phyloP scores from a whole-genome alignment of 2,329 filamentous ascomycete genomes.

The Fusarium keratoplasticum region DNA sequence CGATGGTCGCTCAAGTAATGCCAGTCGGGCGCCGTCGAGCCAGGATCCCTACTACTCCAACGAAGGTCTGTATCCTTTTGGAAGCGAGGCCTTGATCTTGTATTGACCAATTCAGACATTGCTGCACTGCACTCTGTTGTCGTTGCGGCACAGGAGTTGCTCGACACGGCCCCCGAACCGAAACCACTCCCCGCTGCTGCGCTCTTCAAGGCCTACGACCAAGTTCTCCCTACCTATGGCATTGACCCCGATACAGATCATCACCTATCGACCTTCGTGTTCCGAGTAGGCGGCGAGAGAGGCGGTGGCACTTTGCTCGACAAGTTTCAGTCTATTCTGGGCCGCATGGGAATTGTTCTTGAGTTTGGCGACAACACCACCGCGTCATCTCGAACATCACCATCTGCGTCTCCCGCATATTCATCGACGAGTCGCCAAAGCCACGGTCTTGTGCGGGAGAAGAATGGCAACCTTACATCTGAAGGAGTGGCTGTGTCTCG shows the following conservation, averaged over 20 bases:
- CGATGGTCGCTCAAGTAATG: slow-evolving; percentile 44
- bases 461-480: slow-evolving; percentile 9
- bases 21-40: slow-evolving; percentile 44
- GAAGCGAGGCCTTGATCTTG: background rate
- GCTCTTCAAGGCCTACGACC: slow-evolving; percentile 84
- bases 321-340: slow-evolving; percentile 77
- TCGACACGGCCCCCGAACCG: slow-evolving; percentile 66
- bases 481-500: slow-evolving; percentile 6
- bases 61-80: slow-evolving; percentile 59
- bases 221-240: slow-evolving; percentile 76
- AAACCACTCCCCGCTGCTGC: slow-evolving; percentile 79
- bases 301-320: slow-evolving; percentile 70
- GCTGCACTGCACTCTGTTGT: slow-evolving; percentile 82
- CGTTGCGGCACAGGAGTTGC: slow-evolving; percentile 73
- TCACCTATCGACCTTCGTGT: slow-evolving; percentile 81
- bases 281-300: slow-evolving; percentile 78
- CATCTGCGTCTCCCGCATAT: slow-evolving; percentile 38
- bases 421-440: slow-evolving; percentile 35
- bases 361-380: slow-evolving; percentile 63
- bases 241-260: slow-evolving; percentile 79
- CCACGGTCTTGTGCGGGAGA: slow-evolving; percentile 3
- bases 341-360: slow-evolving; percentile 77
- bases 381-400: slow-evolving; percentile 39
- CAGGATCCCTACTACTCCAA: slow-evolving; percentile 67
- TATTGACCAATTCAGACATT: slow-evolving; percentile 72